phyloP scores from a whole-genome alignment of 1,139 yeast genomes.

The Hyphopichia wangnamkhiaoensis region DNA sequence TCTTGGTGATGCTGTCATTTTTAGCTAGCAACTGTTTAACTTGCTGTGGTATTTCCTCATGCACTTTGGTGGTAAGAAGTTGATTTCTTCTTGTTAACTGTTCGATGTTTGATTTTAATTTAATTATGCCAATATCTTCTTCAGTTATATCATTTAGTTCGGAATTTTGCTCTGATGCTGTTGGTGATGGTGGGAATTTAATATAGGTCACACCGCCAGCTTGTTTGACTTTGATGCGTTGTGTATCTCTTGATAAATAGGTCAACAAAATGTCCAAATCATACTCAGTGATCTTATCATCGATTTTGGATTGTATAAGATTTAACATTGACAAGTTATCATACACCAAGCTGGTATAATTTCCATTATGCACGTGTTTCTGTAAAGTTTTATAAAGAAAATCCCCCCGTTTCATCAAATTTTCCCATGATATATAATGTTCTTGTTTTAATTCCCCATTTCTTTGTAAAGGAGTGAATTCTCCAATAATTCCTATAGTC shows the following conservation, averaged over 20 bases:
- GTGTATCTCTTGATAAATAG: conserved; percentile 26
- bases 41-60: conserved; percentile 9
- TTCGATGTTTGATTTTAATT: conserved; percentile 22
- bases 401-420: conserved; percentile 17
- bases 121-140: conserved; percentile 32
- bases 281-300: conserved; percentile 14
- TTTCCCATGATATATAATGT: conserved; percentile 27
- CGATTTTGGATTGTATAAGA: conserved; percentile 12
- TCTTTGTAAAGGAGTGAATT: conserved; percentile 8
- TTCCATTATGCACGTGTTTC: conserved; percentile 13
- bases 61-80: conserved; percentile 23
- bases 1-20: neutral
- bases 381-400: conserved; percentile 10
- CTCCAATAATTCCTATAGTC: conserved; percentile 7
- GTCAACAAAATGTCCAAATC: conserved; percentile 28
- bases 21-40: conserved; percentile 1
- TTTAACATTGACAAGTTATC: conserved; percentile 17
- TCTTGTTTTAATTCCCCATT: conserved; percentile 21
- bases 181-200: conserved; percentile 25
- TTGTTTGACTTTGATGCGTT: conserved; percentile 13
- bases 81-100: conserved; percentile 20
- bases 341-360: conserved; percentile 22
- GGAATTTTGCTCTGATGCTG: no score
- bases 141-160: conserved; percentile 17
- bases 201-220: conserved; percentile 19